A percentile compares a stretch with the other conserved stretches of the same genome.
Evolutionary conservation across 306 rosid genomes (phyloP).

Genomic region (Amphicarpaea edgeworthii): DNA sequence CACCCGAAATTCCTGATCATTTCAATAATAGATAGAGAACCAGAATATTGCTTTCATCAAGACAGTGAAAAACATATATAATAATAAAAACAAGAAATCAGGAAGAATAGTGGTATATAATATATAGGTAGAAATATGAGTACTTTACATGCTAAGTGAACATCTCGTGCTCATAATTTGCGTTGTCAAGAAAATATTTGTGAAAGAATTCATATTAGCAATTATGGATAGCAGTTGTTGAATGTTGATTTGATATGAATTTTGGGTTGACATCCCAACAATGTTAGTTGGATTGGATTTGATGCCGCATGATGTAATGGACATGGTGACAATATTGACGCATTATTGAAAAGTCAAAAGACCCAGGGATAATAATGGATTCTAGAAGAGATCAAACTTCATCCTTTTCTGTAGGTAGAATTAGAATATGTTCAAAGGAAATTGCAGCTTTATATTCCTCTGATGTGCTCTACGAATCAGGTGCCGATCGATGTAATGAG

Average conservation of each 20-base stretch:
- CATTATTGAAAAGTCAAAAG: conserved; percentile 15
- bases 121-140: not conserved
- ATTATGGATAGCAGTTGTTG: conserved; percentile 29
- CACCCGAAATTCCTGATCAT: conserved; percentile 14
- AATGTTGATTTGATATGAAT: conserved; percentile 22
- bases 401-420: not conserved
- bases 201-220: conserved; percentile 10
- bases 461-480: not conserved
- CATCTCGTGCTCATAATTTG: not conserved
- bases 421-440: conserved; percentile 14
- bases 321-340: not conserved
- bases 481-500: not conserved
- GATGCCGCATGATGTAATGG: conserved; percentile 9
- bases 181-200: not conserved
- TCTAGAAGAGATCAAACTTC: conserved; percentile 22
- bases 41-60: conserved; percentile 23
- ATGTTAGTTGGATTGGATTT: conserved; percentile 35
- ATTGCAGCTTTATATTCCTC: conserved; percentile 16
- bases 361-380: not conserved
- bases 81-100: conserved; percentile 17
- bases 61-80: not conserved
- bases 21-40: conserved; percentile 9
- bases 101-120: conserved; percentile 3
- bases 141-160: conserved; percentile 19
- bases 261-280: conserved; percentile 24